Evolutionary conservation across 2,329 filamentous ascomycete genomes (phyloP), one percentile per base, ranked within the genome.

Genomic region (Clarireedia sp.): DNA sequence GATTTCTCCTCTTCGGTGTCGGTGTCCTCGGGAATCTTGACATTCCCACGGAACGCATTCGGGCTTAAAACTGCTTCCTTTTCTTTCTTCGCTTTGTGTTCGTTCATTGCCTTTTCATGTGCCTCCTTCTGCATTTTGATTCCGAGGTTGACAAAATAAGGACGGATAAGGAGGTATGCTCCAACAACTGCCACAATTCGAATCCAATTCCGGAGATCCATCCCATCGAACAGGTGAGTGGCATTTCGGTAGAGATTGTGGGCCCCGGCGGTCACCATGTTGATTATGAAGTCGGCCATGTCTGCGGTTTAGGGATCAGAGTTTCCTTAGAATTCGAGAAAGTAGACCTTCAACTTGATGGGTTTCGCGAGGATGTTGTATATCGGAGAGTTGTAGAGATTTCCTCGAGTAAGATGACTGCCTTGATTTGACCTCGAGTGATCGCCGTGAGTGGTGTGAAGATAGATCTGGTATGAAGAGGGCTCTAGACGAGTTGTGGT

Each of bases 141-240:
- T 63, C 82, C 83, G 38, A 82, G 71, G 66, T 85, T 86, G 65
- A 91, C 77, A 51, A 91, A 70, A 68, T 89, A 90, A 0, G 88
- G 88, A 1, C 89, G 83, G 23, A 90, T 65, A 51, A 94, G 78
- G 60, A 84, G 68, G 74, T 92, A 95, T 54, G 81, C 84, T 64
- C 89, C 81, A 19, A 90, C 79, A 59, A 90, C 79, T 62, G 83
- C 77, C 62, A 89, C 71, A 56, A 94, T 77, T 48, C 89, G 86
- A 64, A 94, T 77, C 75, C 78, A 83, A 43, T 77, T 73, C 62
- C 81, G 71, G 10, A 69, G 64, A 1, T 75, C 73, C 74, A 84
- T 77, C 59, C 70, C 72, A 59, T 71, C 70, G 60, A 85, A 74
- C 23, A 76, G 74, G 33, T 71, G 65, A 53, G 48, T 46, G 5